Percentiles rank a stretch among this genome's conserved stretches.
phyloP scores from a whole-genome alignment of 2,329 filamentous ascomycete species.

The Colletotrichum spinosum region DNA sequence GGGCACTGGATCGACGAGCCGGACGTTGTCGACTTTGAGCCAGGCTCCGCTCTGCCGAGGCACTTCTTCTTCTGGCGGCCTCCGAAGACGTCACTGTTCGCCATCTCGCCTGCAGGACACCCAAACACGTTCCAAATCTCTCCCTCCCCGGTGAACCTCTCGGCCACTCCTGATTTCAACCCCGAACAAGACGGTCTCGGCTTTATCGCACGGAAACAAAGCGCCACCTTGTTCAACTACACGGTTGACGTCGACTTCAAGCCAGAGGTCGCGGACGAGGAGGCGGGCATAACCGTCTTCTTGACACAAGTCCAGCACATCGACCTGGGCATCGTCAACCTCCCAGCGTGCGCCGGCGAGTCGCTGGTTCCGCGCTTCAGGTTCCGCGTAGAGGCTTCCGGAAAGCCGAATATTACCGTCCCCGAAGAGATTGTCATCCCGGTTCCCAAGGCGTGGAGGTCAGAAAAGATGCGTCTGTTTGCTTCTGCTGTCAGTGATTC shows the following conservation, averaged over 20 bases:
- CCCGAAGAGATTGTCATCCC: constrained; percentile 50
- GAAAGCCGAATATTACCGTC: constrained; percentile 45
- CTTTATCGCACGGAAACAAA: constrained; percentile 66
- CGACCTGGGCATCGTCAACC: constrained; percentile 56
- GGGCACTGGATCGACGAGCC: constrained; percentile 56
- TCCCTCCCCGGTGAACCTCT: constrained; percentile 39
- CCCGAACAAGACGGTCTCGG: constrained; percentile 53
- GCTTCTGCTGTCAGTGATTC: constrained; percentile 58
- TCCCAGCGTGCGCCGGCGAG: constrained; percentile 33
- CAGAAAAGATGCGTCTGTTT: constrained; percentile 50
- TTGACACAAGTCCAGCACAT: constrained; percentile 65
- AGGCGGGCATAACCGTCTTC: constrained; percentile 66
- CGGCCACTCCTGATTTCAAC: constrained; percentile 48
- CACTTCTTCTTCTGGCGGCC: constrained; percentile 62
- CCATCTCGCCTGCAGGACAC: constrained; percentile 49
- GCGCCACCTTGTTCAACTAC: constrained; percentile 65
- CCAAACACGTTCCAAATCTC: constrained; percentile 47
- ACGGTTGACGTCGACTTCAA: constrained; percentile 58
- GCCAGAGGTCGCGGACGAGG: constrained; percentile 53
- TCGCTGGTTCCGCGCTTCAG: constrained; percentile 52
- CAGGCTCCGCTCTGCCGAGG: constrained; percentile 50
- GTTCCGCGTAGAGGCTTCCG: constrained; percentile 55
- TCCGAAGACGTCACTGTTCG: constrained; percentile 52
- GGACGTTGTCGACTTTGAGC: constrained; percentile 59
- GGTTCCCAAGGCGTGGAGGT: constrained; percentile 53